phyloP scores from a whole-genome alignment of 2,329 filamentous ascomycete species.

The Dactylellina haptotyla region DNA sequence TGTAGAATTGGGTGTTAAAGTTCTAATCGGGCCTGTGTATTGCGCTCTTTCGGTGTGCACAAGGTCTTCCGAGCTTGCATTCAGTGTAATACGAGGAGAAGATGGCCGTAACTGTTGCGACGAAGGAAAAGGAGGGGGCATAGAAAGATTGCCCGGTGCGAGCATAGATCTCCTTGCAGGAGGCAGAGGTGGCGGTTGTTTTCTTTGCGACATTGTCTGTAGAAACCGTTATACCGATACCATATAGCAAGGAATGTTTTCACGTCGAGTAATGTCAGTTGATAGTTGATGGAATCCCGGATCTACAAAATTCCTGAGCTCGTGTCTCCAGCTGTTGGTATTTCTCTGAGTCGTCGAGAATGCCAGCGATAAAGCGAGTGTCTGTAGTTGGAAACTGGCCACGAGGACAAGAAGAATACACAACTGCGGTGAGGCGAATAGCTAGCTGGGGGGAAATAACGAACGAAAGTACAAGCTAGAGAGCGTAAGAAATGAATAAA shows the following conservation, averaged over 20 bases:
- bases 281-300: neutral
- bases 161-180: constrained; percentile 45
- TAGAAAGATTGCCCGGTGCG: constrained; percentile 10
- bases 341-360: neutral
- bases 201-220: constrained; percentile 41
- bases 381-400: constrained; percentile 17
- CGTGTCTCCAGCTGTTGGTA: neutral
- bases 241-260: constrained; percentile 17
- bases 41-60: constrained; percentile 31
- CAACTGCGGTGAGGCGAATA: constrained; percentile 3
- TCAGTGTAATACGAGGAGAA: constrained; percentile 49
- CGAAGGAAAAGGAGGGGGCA: constrained; percentile 42
- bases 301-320: neutral
- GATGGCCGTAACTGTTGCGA: constrained; percentile 31
- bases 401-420: constrained; percentile 3
- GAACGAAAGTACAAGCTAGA: constrained; percentile 4
- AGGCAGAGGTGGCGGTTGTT: constrained; percentile 42
- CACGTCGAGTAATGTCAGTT: neutral
- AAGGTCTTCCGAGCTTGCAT: constrained; percentile 42
- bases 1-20: constrained; percentile 40
- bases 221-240: constrained; percentile 35
- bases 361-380: constrained; percentile 7
- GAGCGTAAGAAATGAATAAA: constrained; percentile 28
- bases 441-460: constrained; percentile 4
- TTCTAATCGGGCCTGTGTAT: constrained; percentile 47